Evolutionary conservation across 2,329 filamentous ascomycete species (phyloP), one percentile per base, ranked within the genome.

Genomic region (Phaeosphaeriaceae sp.): DNA sequence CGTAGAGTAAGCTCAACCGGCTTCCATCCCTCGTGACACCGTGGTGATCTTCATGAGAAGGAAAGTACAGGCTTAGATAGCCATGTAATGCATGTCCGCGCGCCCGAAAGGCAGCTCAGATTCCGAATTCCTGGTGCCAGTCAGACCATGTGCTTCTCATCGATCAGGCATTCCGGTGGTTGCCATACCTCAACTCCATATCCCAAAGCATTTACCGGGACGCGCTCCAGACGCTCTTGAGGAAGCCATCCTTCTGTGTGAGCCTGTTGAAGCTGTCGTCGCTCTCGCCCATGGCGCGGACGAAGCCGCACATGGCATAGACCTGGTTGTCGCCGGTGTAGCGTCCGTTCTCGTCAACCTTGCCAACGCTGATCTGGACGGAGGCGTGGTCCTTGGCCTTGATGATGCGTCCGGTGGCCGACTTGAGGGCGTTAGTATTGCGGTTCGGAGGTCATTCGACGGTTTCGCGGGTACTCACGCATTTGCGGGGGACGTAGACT

Each of bases 311-410:
- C 70, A 99, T 91, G 75, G 95, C 94, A 82, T 97, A 99, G 80
- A 92, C 90, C 84, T 97, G 91, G 90, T 94, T 97, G 87, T 97
- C 95, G 84, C 94, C 93, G 74, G 92, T 93, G 85, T 94, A 93
- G 77, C 94, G 92, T 82, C 95, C 95, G 86, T 94, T 96, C 90
- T 99, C 95, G 84, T 98, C 94, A 77, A 99, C 95, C 88, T 97
- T 98, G 83, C 91, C 94, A 81, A 99, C 87, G 77, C 91, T 92
- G 84, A 99, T 93, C 85, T 99, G 95, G 77, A 98, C 95, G 67
- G 92, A 97, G 77, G 93, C 94, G 89, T 99, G 95, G 86, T 99
- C 95, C 88, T 98, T 97, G 87, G 95, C 93, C 88, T 97, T 97
- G 90, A 99, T 98, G 88, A 98, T 97, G 86, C 95, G 93, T 92